A percentile compares a stretch with the other conserved stretches of the same genome.
Conservation (phyloP, 768 basidiomycete genomes). For the Auricularia sp. region DNA sequence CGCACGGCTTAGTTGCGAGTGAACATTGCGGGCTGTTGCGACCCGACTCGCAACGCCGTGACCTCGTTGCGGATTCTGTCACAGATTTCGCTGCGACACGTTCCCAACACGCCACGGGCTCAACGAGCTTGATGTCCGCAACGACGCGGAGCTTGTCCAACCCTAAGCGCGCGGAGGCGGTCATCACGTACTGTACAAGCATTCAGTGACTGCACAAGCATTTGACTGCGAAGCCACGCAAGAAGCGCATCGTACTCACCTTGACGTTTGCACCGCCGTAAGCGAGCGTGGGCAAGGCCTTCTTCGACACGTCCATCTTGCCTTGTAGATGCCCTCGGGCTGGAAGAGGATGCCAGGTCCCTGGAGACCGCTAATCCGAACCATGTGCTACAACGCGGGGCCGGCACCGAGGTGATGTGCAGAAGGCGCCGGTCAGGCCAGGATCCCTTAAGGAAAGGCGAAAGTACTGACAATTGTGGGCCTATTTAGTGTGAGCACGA, state of each 20-base stretch:
- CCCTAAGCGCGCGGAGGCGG: background rate
- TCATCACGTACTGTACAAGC: background rate
- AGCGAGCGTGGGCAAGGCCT: background rate
- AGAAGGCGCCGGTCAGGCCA: too few relatives aligned
- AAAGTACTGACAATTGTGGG: too few relatives aligned
- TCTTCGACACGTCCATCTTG: background rate
- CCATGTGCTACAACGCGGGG: too few relatives aligned
- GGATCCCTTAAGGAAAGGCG: too few relatives aligned
- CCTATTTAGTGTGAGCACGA: too few relatives aligned
- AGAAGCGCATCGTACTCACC: background rate
- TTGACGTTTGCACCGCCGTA: background rate
- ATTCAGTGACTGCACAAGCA: background rate
- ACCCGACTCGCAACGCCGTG: too few relatives aligned
- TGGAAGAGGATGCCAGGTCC: background rate
- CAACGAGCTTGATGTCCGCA: background rate
- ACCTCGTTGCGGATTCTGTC: too few relatives aligned
- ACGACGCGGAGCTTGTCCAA: background rate
- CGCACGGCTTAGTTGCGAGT: too few relatives aligned
- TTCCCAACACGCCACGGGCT: slow-evolving; percentile 1
- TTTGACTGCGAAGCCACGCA: background rate
- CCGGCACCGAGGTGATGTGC: too few relatives aligned
- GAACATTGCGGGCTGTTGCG: too few relatives aligned
- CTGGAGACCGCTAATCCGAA: too few relatives aligned
- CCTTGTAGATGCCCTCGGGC: background rate
- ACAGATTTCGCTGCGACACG: background rate